Evolutionary conservation across 805 yeast genomes (phyloP), one percentile per base, ranked within the genome.

Genomic region (Wickerhamomyces hampshirensis): DNA sequence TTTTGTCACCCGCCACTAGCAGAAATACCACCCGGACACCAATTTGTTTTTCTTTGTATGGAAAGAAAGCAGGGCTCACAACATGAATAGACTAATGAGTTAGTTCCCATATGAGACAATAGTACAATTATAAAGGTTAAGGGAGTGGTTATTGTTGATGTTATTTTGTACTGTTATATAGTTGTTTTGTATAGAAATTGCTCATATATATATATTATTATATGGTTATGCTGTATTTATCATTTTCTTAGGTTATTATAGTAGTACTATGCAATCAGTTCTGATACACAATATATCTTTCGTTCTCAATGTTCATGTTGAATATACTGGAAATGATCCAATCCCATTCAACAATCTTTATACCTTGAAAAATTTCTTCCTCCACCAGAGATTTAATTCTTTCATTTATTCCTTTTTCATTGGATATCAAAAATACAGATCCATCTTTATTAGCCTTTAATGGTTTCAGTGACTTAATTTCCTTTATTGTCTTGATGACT

Each of bases 241-340:
- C n/a, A n/a, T n/a, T n/a, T n/a, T n/a, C n/a, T n/a, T n/a, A n/a
- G n/a, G n/a, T n/a, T n/a, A n/a, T n/a, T n/a, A n/a, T n/a, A n/a
- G n/a, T n/a, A n/a, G n/a, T n/a, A n/a, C n/a, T n/a, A n/a, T n/a
- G n/a, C n/a, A n/a, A n/a, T n/a, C n/a, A 28, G 9, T 6, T 14
- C 14, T 29, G 21, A 31, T 12, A 31, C 8, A 23, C 26, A 12
- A 35, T 27, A 24, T 33, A 11, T 21, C 11, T 29, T 13, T 23
- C 18, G 13, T 31, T 27, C 8, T 36, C 37, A n/a, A 63, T 33
- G n/a, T 55, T 47, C 66, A 69, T 64, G 33, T 62, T 65, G 55
- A 78, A 77, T 0, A 78, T 72, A 31, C 77, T 66, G 39, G 66
- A 57, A 11, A 78, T 75, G 34, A 80, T 71, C 81, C 82, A 76